A percentile compares a stretch with the other conserved stretches of the same genome.
phyloP scores from a whole-genome alignment of 495 filamentous ascomycete species.

The Trichoderma gamsii region DNA sequence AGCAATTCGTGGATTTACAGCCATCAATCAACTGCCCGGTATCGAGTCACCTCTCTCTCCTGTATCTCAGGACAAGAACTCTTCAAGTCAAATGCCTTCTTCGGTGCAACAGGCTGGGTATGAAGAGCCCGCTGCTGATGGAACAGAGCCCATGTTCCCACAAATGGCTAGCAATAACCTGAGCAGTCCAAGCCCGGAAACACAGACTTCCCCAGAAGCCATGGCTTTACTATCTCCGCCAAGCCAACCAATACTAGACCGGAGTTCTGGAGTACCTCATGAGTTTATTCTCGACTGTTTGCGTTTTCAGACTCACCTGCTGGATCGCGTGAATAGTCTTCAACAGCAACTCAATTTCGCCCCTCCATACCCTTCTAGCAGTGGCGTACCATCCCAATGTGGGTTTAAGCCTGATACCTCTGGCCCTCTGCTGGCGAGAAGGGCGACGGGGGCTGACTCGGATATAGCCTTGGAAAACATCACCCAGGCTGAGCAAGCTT shows the following conservation, averaged over 20 bases:
- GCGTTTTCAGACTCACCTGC: slow-evolving; percentile 10
- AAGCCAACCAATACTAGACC: neutral
- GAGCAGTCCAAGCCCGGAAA: neutral
- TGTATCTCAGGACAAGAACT: neutral
- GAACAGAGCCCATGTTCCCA: neutral
- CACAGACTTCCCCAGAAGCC: neutral
- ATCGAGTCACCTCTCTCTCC: neutral
- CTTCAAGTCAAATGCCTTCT: neutral
- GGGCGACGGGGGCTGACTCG: neutral
- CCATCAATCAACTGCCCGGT: slow-evolving; percentile 4
- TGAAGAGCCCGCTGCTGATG: neutral
- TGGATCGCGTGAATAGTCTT: slow-evolving; percentile 9
- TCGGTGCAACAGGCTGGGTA: neutral
- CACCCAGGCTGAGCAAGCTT: slow-evolving; percentile 1
- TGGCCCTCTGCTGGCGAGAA: neutral
- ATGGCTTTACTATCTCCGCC: slow-evolving; percentile 4
- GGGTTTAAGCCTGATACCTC: neutral
- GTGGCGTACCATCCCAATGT: neutral
- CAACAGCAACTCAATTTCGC: slow-evolving; percentile 4
- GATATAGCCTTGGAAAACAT: neutral
- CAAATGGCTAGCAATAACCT: neutral
- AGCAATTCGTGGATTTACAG: neutral
- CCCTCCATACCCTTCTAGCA: neutral
- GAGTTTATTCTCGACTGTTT: slow-evolving; percentile 15
- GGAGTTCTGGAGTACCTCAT: neutral